These are phyloP conservation scores for Aegilops sharonensis DNA, from an alignment of 176 grass and related monocot genomes.

Conservation along the genomic window DNA sequence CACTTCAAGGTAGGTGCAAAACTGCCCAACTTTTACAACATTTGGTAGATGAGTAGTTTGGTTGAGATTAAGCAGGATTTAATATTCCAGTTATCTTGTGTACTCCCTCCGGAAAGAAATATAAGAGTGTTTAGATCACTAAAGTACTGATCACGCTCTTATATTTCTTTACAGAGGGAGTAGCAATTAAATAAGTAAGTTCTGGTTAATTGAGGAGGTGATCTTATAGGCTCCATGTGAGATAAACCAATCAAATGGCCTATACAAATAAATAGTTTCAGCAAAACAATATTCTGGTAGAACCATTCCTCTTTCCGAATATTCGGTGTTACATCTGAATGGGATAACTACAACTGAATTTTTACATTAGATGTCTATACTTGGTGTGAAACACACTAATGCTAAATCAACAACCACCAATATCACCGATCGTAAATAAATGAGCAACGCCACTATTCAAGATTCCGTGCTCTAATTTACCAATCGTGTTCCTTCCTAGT, in stretches of 20 bases:
- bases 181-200: not conserved
- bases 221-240: not conserved
- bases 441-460: constrained; percentile 7
- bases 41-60: not conserved
- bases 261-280: not conserved
- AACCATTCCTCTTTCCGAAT: not conserved
- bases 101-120: too few species aligned
- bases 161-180: too few species aligned
- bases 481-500: constrained; percentile 2
- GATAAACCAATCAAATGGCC: not conserved
- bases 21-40: not conserved
- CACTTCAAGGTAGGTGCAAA: not conserved
- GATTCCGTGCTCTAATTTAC: constrained; percentile 1
- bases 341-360: not conserved
- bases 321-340: not conserved
- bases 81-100: not conserved
- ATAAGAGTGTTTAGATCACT: too few species aligned
- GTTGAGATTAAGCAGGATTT: not conserved
- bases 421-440: not conserved
- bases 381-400: not conserved
- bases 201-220: not conserved
- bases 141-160: too few species aligned
- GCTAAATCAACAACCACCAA: not conserved
- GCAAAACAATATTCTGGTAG: not conserved
- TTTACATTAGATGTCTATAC: not conserved